Conservation (phyloP, 495 filamentous ascomycete genomes). For the Evernia prunastri region DNA sequence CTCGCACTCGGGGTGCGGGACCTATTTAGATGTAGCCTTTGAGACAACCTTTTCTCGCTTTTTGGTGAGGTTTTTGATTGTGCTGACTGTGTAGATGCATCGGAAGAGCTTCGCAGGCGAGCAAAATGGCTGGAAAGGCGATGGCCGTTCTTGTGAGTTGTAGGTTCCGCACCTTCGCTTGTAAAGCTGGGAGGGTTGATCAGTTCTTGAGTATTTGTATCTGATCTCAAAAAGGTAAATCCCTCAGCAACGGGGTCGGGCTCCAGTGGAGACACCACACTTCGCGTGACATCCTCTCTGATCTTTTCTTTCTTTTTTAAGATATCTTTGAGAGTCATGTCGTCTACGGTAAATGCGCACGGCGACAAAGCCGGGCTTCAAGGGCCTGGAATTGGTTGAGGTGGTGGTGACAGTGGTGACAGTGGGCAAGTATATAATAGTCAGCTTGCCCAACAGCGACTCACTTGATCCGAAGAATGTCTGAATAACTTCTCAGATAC, state of each 20-base stretch:
- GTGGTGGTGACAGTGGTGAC: neutral
- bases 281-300: conserved; percentile 30
- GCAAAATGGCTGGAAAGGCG: conserved; percentile 27
- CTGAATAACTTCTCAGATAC: conserved; percentile 15
- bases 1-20: conserved; percentile 45
- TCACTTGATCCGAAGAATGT: conserved; percentile 17
- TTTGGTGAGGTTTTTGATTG: conserved; percentile 35
- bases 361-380: neutral
- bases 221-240: conserved; percentile 78
- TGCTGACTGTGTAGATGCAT: conserved; percentile 44
- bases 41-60: conserved; percentile 52
- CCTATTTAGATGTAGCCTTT: conserved; percentile 58
- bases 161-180: conserved; percentile 31
- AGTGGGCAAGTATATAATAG: too few relatives aligned
- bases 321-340: conserved; percentile 67
- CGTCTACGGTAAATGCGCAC: conserved; percentile 17
- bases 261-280: conserved; percentile 28
- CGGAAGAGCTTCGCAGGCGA: conserved; percentile 42
- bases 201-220: conserved; percentile 72
- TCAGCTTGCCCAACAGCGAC: neutral
- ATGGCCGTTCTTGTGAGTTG: conserved; percentile 24
- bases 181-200: conserved; percentile 57
- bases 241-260: conserved; percentile 45
- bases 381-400: neutral
- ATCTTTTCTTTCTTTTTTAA: conserved; percentile 66